Evolutionary conservation across 73 alveolate genomes (phyloP).

Genomic region (Paramecium octaurelia): DNA sequence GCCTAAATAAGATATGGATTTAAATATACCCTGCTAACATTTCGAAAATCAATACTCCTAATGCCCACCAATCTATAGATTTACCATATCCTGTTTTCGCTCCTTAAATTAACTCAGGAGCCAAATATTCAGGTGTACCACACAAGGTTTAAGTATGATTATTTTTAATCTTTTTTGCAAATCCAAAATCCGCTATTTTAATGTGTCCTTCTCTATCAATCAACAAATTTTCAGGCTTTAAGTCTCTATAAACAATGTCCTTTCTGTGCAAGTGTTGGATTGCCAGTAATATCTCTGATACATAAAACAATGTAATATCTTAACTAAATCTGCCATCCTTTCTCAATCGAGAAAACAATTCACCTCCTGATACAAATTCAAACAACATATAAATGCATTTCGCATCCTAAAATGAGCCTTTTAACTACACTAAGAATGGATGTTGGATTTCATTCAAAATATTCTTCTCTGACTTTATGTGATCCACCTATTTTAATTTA

Average conservation of each 20-base stretch:
- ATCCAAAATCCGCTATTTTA: constrained; percentile 86
- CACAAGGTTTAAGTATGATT: constrained; percentile 71
- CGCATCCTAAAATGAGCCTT: constrained; percentile 69
- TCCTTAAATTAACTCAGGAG: constrained; percentile 78
- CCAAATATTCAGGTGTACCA: constrained; percentile 80
- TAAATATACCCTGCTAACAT: constrained; percentile 71
- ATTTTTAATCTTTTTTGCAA: constrained; percentile 68
- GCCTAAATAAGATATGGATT: background rate
- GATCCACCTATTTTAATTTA: constrained; percentile 80
- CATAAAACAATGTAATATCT: constrained; percentile 69
- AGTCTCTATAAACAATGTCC: constrained; percentile 70
- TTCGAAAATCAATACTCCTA: constrained; percentile 79
- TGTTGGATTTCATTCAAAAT: constrained; percentile 51
- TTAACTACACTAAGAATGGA: constrained; percentile 64
- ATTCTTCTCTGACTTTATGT: constrained; percentile 63
- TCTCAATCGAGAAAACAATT: constrained; percentile 64
- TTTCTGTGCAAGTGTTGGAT: constrained; percentile 70
- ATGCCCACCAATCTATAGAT: constrained; percentile 82
- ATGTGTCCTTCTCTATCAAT: constrained; percentile 80
- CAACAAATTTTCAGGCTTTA: constrained; percentile 77
- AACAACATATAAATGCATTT: constrained; percentile 63
- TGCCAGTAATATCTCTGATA: constrained; percentile 69
- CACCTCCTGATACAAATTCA: constrained; percentile 79
- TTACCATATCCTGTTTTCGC: constrained; percentile 77
- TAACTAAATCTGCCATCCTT: constrained; percentile 70